Evolutionary conservation across 768 basidiomycete genomes (phyloP), one percentile per base, ranked within the genome.

Genomic region (Lentinula guzmanii): DNA sequence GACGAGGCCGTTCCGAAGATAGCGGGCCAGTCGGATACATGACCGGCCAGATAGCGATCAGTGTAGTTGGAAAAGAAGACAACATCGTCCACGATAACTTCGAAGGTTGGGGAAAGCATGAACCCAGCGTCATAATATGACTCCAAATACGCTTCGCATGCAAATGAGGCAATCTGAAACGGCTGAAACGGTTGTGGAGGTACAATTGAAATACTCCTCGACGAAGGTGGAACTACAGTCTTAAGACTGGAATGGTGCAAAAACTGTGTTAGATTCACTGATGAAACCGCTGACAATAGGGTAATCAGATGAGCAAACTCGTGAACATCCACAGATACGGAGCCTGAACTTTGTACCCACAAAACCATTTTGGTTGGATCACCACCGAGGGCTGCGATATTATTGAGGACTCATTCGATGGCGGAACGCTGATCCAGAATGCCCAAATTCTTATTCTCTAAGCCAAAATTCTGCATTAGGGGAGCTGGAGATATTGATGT

Each of bases 351-450:
- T 43, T 43, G 42, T 43, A 2, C 42, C 42, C 31, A n/a, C 24
- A 33, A 7, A 34, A 31, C 16, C 11, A 56, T n/a, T n/a, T 42
- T 41, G 5, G 1, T 33, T 10, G 16, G 11, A 42, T 56, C 41
- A 7, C 37, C 55, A 13, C 86, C 86, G 65, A 89, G 89, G 1
- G 77, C 76, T 3, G 73, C 77, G 11, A 89, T 83, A 65, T 90
- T 86, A n/a, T 85, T 73, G 62, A 86, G 80, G 1, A 89, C 72
- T 69, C 86, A 90, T 13, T 73, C 64, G 0, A 91, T 70, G 0
- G 86, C 85, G 28, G 76, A 72, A 1, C 77, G 72, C 69, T 88
- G 85, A 67, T 90, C 88, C 41, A 72, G 74, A 16, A 89, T 70
- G 16, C 86, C 86, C 1, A 37, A 16, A 24, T 42, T 21, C 34